Evolutionary conservation across 371 early-diverging fungal genomes (phyloP), one percentile per base, ranked within the genome.

Genomic region (Syncephalastrum monosporum): DNA sequence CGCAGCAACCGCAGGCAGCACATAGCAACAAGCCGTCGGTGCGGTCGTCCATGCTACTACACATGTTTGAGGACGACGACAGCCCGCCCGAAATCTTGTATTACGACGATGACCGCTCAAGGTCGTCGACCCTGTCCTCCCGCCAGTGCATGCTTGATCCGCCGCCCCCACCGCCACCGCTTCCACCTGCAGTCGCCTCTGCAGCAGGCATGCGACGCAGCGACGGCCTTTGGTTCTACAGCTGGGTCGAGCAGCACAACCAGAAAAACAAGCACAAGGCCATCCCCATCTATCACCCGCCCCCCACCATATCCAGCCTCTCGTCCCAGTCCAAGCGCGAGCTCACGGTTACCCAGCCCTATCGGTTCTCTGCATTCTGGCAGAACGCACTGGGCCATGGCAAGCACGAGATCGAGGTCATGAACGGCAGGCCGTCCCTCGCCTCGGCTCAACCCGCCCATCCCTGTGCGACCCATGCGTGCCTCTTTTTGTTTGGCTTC

Each of bases 361-460:
- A 38, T 13, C 55, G 50, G 21, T 60, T 60, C 12, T 60, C 60
- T 5, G 60, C 60, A 6, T 60, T 60, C 21, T 60, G 60, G 60
- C 43, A 44, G 15, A 55, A 55, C 23, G 33, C 49, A 1, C 33
- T 55, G 15, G 60, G 60, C 5, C 47, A 47, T 3, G 55, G 55
- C 14, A 55, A 60, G 50, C 54, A 60, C 24, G 52, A 55, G 19
- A 50, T 55, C 14, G 41, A 48, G 16, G 42, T 60, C 14, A 57
- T 42, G 23, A 50, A 42, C 43, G 13, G 15, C 16, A 21, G 41
- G 16, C 48, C 47, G 38, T 15, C 15, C 25, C 24, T 19, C 25
- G 38, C 24, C 17, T 25, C 51, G 33, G 3, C 29, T 3, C 19
- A n/a, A 23, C 12, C 21, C 42, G n/a, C 10, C 19, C 51, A 23